Percentiles rank a stretch among this genome's conserved stretches.
Evolutionary conservation across 805 yeast species (phyloP).

Genomic region (Ogataea nakhonphanomensis): DNA sequence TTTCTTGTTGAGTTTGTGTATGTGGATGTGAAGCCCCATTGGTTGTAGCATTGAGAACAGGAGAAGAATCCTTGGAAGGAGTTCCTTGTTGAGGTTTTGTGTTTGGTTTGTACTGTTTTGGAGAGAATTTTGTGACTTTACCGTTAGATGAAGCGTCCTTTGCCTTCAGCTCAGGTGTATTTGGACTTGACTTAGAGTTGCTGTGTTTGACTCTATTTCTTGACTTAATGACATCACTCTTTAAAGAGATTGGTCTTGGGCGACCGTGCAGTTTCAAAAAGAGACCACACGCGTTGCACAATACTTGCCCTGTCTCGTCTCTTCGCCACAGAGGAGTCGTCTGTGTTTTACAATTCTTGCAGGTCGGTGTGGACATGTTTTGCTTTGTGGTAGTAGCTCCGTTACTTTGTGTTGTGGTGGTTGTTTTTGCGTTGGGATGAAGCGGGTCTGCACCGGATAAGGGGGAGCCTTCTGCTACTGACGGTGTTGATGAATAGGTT

Average conservation of each 20-base stretch:
- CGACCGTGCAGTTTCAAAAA: conserved; percentile 88
- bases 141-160: conserved; percentile 35
- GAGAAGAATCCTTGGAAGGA: conserved; percentile 17
- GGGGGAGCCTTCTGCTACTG: conserved; percentile 9
- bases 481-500: conserved; percentile 9
- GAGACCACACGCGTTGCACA: conserved; percentile 93
- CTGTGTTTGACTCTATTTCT: conserved; percentile 75
- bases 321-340: conserved; percentile 96
- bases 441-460: conserved; percentile 25
- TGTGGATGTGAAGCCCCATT: conserved; percentile 5
- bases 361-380: conserved; percentile 62
- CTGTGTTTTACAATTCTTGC: conserved; percentile 88
- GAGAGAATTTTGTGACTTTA: conserved; percentile 32
- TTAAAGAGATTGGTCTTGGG: conserved; percentile 85
- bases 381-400: conserved; percentile 66
- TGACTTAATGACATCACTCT: conserved; percentile 89
- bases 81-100: conserved; percentile 16
- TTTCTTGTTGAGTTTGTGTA: neutral
- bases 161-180: conserved; percentile 55
- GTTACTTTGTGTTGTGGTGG: conserved; percentile 50
- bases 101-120: conserved; percentile 37
- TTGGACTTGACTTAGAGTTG: conserved; percentile 41
- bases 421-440: conserved; percentile 63
- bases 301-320: conserved; percentile 84
- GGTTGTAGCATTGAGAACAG: conserved; percentile 16